Percentiles rank a stretch among this genome's conserved stretches.
These are phyloP conservation scores for Immersiporthe knoxdaviesiana DNA, from an alignment of 2,329 filamentous ascomycete species.

Conservation along the genomic window DNA sequence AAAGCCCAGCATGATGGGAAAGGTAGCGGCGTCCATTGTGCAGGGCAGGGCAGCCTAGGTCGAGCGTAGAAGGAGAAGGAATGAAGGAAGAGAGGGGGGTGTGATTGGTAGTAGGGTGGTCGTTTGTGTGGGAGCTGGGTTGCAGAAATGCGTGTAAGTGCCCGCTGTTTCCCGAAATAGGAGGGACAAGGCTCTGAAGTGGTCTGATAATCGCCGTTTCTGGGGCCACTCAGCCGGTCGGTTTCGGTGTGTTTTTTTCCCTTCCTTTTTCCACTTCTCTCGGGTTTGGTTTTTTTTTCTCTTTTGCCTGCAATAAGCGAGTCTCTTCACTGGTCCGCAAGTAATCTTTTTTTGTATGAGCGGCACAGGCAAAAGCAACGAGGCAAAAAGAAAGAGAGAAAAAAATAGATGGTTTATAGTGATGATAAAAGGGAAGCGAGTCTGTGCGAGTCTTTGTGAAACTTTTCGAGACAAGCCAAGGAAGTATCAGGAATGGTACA, in stretches of 20 bases:
- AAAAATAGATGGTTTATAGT: background rate
- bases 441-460: slow-evolving; percentile 4
- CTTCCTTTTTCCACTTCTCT: background rate
- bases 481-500: slow-evolving; percentile 9
- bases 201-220: slow-evolving; percentile 29
- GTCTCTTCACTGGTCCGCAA: background rate
- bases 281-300: background rate
- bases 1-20: slow-evolving; percentile 27
- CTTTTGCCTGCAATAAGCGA: background rate
- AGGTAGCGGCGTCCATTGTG: slow-evolving; percentile 25
- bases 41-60: background rate
- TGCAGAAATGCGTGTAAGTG: slow-evolving; percentile 7
- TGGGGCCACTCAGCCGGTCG: slow-evolving; percentile 26
- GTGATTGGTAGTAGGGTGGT: background rate
- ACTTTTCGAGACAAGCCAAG: slow-evolving; percentile 8
- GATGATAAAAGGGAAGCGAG: background rate
- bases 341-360: background rate
- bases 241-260: slow-evolving; percentile 8
- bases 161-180: slow-evolving; percentile 15
- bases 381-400: background rate
- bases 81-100: too few species aligned
- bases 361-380: background rate
- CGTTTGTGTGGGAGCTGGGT: background rate
- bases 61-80: background rate
- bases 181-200: slow-evolving; percentile 24